phyloP scores from a whole-genome alignment of 2,329 filamentous ascomycete species.

The Monosporascus sp. region DNA sequence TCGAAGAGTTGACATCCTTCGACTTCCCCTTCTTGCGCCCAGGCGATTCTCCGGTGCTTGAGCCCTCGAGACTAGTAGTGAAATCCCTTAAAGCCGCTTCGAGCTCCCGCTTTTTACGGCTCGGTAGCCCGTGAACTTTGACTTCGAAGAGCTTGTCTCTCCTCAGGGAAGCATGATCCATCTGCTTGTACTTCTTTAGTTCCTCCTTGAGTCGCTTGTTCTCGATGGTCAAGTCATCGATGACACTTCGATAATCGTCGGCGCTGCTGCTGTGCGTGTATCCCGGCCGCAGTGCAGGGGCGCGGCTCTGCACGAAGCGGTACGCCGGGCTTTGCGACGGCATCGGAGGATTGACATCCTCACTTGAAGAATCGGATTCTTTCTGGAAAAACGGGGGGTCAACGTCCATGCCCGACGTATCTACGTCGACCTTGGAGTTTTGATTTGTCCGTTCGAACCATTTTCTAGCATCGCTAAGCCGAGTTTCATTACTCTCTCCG shows the following conservation, averaged over 20 bases:
- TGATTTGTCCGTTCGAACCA: constrained; percentile 54
- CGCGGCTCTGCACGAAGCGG: constrained; percentile 15
- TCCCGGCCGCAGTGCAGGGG: constrained; percentile 24
- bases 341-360: constrained; percentile 28
- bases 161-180: constrained; percentile 60
- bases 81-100: constrained; percentile 71
- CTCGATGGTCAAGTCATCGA: constrained; percentile 80
- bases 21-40: constrained; percentile 38
- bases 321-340: constrained; percentile 22
- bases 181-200: constrained; percentile 65
- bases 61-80: constrained; percentile 55
- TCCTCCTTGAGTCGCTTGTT: constrained; percentile 75
- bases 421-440: constrained; percentile 40
- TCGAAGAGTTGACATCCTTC: constrained; percentile 38
- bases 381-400: constrained; percentile 54
- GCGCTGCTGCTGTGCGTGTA: constrained; percentile 54
- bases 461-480: constrained; percentile 43
- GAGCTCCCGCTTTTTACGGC: constrained; percentile 69
- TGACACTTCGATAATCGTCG: constrained; percentile 76
- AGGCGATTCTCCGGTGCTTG: constrained; percentile 36
- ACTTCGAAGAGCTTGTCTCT: constrained; percentile 81
- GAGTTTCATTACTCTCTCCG: constrained; percentile 44
- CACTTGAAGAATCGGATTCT: constrained; percentile 47
- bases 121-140: constrained; percentile 68
- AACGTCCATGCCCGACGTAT: constrained; percentile 44